phyloP scores from a whole-genome alignment of 352 stramenopile species.

The Phytophthora pistaciae region DNA sequence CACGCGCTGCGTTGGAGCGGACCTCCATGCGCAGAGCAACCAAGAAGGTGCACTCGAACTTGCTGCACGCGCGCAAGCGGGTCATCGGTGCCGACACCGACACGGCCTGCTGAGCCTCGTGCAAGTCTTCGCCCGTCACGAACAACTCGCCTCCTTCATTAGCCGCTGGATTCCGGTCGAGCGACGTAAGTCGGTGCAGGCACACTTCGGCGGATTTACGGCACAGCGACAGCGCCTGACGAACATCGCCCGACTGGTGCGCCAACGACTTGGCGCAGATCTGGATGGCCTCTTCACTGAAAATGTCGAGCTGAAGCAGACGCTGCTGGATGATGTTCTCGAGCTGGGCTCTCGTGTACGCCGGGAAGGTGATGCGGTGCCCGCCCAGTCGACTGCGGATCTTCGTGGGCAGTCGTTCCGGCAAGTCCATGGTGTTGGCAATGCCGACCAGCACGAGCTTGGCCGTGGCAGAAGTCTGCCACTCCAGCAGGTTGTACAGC shows the following conservation, averaged over 20 bases:
- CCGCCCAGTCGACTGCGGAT: constrained; percentile 71
- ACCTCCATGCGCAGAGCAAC: constrained; percentile 73
- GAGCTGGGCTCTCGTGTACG: constrained; percentile 71
- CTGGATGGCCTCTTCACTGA: constrained; percentile 69
- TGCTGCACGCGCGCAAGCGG: constrained; percentile 63
- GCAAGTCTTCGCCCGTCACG: constrained; percentile 68
- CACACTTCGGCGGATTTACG: constrained; percentile 68
- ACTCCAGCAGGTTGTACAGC: constrained; percentile 85
- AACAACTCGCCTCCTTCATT: constrained; percentile 20
- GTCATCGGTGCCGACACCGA: constrained; percentile 65
- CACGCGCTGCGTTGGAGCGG: constrained; percentile 39
- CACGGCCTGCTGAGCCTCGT: constrained; percentile 57
- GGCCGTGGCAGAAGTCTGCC: constrained; percentile 60
- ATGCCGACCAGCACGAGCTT: constrained; percentile 82
- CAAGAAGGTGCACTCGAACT: constrained; percentile 81
- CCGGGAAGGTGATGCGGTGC: constrained; percentile 75
- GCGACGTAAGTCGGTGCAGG: constrained; percentile 45
- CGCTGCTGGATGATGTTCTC: constrained; percentile 75
- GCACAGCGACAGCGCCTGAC: constrained; percentile 72
- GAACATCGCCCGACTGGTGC: constrained; percentile 74
- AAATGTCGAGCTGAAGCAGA: constrained; percentile 62
- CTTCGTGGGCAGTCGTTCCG: constrained; percentile 74
- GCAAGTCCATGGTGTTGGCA: constrained; percentile 85
- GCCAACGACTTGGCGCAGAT: constrained; percentile 73
- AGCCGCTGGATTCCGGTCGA: background rate